These are phyloP conservation scores for Pleurotus eryngii DNA, from an alignment of 768 basidiomycete species.

Conservation along the genomic window DNA sequence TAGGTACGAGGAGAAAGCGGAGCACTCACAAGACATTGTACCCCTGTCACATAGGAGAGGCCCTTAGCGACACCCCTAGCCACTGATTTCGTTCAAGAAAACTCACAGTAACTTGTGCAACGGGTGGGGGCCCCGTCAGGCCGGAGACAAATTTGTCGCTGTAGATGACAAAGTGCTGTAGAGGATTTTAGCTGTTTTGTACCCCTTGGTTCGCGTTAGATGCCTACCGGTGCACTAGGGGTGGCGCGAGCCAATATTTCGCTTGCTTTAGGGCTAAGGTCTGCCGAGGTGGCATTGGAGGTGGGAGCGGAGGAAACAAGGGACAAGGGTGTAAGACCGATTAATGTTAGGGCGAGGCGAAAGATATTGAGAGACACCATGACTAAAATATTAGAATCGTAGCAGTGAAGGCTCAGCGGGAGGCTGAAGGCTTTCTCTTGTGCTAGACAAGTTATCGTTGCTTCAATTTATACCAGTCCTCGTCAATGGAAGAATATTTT, in stretches of 20 bases:
- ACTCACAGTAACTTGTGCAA: slow-evolving; percentile 39
- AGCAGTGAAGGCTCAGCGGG: too few relatives aligned
- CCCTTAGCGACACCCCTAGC: background rate
- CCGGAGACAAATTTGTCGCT: slow-evolving; percentile 41
- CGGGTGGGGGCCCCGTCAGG: slow-evolving; percentile 43
- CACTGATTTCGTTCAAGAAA: background rate
- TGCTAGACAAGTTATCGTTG: too few relatives aligned
- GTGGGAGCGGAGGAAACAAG: background rate
- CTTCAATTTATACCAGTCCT: too few relatives aligned
- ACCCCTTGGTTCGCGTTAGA: background rate
- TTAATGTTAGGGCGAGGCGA: background rate
- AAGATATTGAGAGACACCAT: background rate
- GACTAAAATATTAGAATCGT: background rate
- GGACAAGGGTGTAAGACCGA: background rate
- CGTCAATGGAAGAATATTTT: too few relatives aligned
- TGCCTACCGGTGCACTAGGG: slow-evolving; percentile 37
- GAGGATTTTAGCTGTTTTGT: background rate
- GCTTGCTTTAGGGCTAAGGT: slow-evolving; percentile 12
- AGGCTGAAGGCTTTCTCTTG: too few relatives aligned
- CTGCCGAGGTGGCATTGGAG: background rate
- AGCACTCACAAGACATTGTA: slow-evolving; percentile 54
- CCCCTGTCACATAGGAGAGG: slow-evolving; percentile 31
- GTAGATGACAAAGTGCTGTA: slow-evolving; percentile 41
- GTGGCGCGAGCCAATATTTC: slow-evolving; percentile 33
- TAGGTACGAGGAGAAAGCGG: background rate